Base-by-base conservation (phyloP, 768 basidiomycete genomes). In the Pleurotus pulmonarius region DNA sequence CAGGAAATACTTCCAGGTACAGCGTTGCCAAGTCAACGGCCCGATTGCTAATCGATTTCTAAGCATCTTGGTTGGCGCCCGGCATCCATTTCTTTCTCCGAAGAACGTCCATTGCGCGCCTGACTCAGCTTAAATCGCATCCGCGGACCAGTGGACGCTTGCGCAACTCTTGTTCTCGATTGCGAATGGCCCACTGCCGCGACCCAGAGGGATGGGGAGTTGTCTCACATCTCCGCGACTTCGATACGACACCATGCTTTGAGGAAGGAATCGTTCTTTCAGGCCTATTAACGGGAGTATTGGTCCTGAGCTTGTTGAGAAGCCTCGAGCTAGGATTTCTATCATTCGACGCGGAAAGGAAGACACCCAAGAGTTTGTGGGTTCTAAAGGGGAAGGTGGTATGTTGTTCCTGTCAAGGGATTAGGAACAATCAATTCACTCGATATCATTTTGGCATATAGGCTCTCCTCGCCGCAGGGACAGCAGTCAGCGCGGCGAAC, bases 221-320 rank as follows among this genome's bases (percentile, higher is more conserved):
- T 13, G 70, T 84, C 15, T 93, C 92, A 0, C 67, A 58, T 0
- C 61, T 70, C 0, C 80, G 92, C 53, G 72, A 78, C 12, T 91
- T 93, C 66, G 94, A 95, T 67, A 60, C 86, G 7, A 90, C 92
- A 1, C 80, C 83, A 12, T 96, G 94, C 67, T 90, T 88, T 60
- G 88, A 95, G 62, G 87, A 92, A 60, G 87, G 83, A 12, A 64
- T 87, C 43, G 29, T 94, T 0, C 67, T 92, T 1, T 76, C 89
- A 0, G 58, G 73, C 3, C 63, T 87, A 0, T 73, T 88, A 51
- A 72, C 72, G 1, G 38, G 75, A 6, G 65, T 87, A 51, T 52
- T 83, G 26, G 26, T 84, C 54, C 58, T 75, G 5, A 70, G 75
- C 4, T 64, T 79, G 22, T 51, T 73, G 43, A 74, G 73, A 26